Percentiles rank a stretch among this genome's conserved stretches.
Conservation (phyloP, 2,329 filamentous ascomycete species). For the Acarospora socialis region DNA sequence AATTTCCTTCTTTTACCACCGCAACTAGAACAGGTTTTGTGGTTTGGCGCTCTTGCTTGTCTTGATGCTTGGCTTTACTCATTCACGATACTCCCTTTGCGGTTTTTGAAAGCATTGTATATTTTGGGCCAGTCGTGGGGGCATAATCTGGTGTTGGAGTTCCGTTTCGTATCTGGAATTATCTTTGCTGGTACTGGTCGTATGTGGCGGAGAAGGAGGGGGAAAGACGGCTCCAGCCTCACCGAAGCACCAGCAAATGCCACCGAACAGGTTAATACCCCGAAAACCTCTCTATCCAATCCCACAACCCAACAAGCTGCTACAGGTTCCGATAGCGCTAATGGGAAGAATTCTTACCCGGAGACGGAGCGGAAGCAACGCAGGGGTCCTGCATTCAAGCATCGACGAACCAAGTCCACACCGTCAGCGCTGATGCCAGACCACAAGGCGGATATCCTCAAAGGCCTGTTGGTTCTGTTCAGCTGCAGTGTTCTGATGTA, state of each 20-base stretch:
- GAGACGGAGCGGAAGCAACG: conserved; percentile 5
- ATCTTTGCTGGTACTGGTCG: conserved; percentile 68
- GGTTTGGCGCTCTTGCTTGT: conserved; percentile 81
- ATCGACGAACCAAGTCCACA: conserved; percentile 66
- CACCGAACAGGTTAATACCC: background rate
- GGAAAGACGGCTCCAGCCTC: conserved; percentile 18
- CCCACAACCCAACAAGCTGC: too few relatives aligned
- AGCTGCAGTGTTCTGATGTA: conserved; percentile 77
- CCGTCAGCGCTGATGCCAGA: conserved; percentile 74
- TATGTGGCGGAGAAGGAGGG: conserved; percentile 51
- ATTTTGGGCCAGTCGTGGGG: conserved; percentile 69
- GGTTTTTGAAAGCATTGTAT: conserved; percentile 67
- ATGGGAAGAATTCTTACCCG: background rate
- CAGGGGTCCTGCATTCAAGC: conserved; percentile 26
- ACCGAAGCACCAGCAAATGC: background rate
- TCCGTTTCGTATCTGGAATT: conserved; percentile 55
- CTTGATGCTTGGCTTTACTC: conserved; percentile 94
- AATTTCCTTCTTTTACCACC: conserved; percentile 77
- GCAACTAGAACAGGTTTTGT: conserved; percentile 69
- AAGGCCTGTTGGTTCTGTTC: conserved; percentile 73
- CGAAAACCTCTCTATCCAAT: background rate
- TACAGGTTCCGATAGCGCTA: background rate
- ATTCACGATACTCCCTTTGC: conserved; percentile 83
- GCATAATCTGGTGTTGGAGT: conserved; percentile 57
- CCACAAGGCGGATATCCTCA: conserved; percentile 89